phyloP scores from a whole-genome alignment of 2,329 filamentous ascomycete genomes.

The Aspergillus fumigatus region DNA sequence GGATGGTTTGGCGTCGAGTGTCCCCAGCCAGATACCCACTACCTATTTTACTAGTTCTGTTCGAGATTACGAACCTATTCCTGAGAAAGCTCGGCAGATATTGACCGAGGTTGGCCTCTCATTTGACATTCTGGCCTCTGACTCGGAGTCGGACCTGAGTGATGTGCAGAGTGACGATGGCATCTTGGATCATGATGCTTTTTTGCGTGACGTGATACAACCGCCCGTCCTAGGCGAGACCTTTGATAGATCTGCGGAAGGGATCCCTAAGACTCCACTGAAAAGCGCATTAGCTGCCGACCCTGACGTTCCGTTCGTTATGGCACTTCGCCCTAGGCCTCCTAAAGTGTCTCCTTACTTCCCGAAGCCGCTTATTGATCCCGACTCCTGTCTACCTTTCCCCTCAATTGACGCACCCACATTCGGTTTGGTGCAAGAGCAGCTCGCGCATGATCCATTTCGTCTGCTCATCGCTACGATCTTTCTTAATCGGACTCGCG shows the following conservation, averaged over 20 bases:
- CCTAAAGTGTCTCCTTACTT: constrained; percentile 43
- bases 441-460: constrained; percentile 69
- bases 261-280: constrained; percentile 5
- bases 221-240: neutral
- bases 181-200: constrained; percentile 4
- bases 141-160: constrained; percentile 31
- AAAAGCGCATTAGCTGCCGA: constrained; percentile 4
- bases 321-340: constrained; percentile 14
- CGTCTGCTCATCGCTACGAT: constrained; percentile 76
- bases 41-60: neutral
- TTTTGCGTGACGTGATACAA: neutral
- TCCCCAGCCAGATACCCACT: neutral
- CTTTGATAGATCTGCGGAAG: neutral
- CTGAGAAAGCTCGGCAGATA: constrained; percentile 12
- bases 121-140: constrained; percentile 24
- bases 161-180: constrained; percentile 31
- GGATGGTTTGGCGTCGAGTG: neutral
- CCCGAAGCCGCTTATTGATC: constrained; percentile 24
- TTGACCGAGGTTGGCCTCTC: constrained; percentile 11
- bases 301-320: constrained; percentile 5
- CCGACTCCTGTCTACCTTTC: constrained; percentile 52
- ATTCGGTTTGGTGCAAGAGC: constrained; percentile 83
- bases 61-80: constrained; percentile 1
- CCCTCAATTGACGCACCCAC: constrained; percentile 57
- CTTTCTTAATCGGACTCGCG: constrained; percentile 78